phyloP scores from a whole-genome alignment of 306 rosid species.

The Geum urbanum region DNA sequence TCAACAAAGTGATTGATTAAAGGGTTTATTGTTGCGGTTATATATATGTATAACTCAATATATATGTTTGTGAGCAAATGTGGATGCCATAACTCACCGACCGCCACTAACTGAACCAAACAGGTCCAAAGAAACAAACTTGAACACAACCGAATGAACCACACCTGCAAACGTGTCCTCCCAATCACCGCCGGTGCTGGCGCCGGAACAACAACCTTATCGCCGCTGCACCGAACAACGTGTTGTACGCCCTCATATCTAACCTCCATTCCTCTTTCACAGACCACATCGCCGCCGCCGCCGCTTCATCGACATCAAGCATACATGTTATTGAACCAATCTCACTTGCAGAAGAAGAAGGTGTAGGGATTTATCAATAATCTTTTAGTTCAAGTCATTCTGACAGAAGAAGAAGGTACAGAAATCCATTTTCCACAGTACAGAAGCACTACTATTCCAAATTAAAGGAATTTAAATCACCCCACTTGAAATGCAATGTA shows the following conservation, averaged over 20 bases:
- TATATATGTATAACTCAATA: too few species aligned
- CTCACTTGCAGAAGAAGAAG: not conserved
- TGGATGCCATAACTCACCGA: conserved; percentile 79
- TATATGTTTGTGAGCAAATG: conserved; percentile 62
- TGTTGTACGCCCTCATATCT: conserved; percentile 66
- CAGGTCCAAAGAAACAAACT: conserved; percentile 95
- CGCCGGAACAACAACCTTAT: too few species aligned
- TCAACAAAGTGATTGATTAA: too few species aligned
- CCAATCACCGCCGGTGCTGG: conserved; percentile 47
- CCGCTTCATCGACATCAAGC: conserved; percentile 47
- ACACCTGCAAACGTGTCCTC: conserved; percentile 72
- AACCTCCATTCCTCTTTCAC: conserved; percentile 67
- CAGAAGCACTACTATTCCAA: not conserved
- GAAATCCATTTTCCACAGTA: not conserved
- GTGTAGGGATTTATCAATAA: not conserved
- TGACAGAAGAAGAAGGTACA: not conserved
- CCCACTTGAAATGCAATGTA: not conserved
- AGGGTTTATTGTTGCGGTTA: too few species aligned
- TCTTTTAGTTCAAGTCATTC: not conserved
- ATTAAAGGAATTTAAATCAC: not conserved
- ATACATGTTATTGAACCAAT: not conserved
- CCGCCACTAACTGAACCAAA: conserved; percentile 76
- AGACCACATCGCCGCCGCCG: conserved; percentile 77
- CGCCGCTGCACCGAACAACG: too few species aligned
- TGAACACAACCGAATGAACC: conserved; percentile 77